Percentiles rank a stretch among this genome's conserved stretches.
These are phyloP conservation scores for Beta corolliflora DNA, from an alignment of 179 eudicot genomes.

Conservation along the genomic window DNA sequence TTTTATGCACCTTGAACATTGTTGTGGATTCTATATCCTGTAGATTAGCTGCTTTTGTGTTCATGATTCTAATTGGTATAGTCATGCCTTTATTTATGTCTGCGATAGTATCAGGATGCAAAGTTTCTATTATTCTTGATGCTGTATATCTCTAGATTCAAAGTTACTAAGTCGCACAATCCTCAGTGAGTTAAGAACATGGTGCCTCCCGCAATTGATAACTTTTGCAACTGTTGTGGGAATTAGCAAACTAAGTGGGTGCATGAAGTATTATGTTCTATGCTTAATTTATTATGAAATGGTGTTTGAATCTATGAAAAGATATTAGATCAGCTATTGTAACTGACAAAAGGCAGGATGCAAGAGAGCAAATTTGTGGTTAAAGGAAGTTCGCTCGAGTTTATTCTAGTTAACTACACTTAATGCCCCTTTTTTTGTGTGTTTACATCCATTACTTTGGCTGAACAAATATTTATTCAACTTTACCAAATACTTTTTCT, in stretches of 20 bases:
- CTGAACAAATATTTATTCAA: not conserved
- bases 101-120: not conserved
- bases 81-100: too few species aligned
- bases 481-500: not conserved
- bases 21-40: not conserved
- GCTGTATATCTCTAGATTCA: not conserved
- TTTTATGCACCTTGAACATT: slow-evolving; percentile 6
- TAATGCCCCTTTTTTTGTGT: not conserved
- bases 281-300: not conserved
- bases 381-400: not conserved
- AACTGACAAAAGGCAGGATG: not conserved
- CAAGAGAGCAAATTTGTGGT: not conserved
- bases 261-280: not conserved
- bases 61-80: not conserved
- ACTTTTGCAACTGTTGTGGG: slow-evolving; percentile 1
- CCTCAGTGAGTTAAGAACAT: not conserved
- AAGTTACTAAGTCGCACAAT: not conserved
- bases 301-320: not conserved
- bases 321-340: not conserved
- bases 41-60: not conserved
- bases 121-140: not conserved
- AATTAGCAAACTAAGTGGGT: not conserved
- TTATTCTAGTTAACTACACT: not conserved
- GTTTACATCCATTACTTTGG: not conserved
- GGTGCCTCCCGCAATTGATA: too few species aligned